Evolutionary conservation across 352 stramenopile genomes (phyloP).

Genomic region (Albugo laibachii): DNA sequence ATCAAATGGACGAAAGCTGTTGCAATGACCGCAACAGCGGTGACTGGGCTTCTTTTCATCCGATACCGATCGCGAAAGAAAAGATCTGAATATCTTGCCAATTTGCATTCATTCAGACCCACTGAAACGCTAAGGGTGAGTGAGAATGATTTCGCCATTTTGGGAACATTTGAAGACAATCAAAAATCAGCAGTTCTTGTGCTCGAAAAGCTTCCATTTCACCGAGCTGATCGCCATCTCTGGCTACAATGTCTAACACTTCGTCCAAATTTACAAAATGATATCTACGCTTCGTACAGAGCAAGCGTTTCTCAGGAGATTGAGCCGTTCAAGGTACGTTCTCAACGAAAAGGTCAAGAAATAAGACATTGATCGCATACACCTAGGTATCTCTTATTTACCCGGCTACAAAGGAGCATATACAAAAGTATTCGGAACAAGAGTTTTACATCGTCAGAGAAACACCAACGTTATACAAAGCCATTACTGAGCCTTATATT

Average conservation of each 20-base stretch:
- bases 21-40: no score
- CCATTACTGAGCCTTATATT: constrained; percentile 54
- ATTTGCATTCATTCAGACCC: constrained; percentile 31
- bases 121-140: constrained; percentile 41
- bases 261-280: constrained; percentile 47
- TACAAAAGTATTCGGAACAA: constrained; percentile 71
- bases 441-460: constrained; percentile 69
- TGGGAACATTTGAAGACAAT: constrained; percentile 50
- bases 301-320: constrained; percentile 40
- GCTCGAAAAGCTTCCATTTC: constrained; percentile 39
- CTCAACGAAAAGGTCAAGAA: neutral
- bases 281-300: constrained; percentile 67
- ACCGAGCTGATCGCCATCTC: constrained; percentile 16
- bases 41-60: no score
- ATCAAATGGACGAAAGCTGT: no score
- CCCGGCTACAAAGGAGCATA: constrained; percentile 53
- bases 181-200: constrained; percentile 43
- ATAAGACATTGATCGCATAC: neutral
- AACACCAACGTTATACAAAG: constrained; percentile 54
- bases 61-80: no score
- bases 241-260: constrained; percentile 39
- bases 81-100: neutral
- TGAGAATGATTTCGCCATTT: constrained; percentile 39
- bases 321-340: constrained; percentile 49
- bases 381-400: constrained; percentile 61